Base-by-base conservation (phyloP, 2,329 filamentous ascomycete genomes). In the Grosmannia huntii region DNA sequence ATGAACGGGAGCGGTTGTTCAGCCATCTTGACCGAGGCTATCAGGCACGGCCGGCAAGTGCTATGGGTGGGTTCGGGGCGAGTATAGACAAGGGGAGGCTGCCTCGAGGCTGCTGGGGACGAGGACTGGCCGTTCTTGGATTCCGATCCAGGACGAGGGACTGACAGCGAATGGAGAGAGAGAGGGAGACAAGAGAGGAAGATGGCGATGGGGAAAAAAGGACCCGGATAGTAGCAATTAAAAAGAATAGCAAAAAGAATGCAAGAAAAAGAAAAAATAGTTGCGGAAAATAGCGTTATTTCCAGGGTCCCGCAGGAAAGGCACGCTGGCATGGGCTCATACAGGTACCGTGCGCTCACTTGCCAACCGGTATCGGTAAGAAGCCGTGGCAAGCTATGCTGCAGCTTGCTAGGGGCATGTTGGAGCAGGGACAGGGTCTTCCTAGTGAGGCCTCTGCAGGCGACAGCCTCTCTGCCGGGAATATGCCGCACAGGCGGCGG, bases 1-100 rank as follows among this genome's bases (percentile, higher is more conserved):
- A 84, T 73, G 75, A 96, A 96, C 60, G 90, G 90, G 66, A 96
- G 83, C 60, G 91, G 89, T 76, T 90, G 74, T 64, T 77, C 69
- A 63, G 83, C 78, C 84, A 87, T 87, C 66, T 68, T 78, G 75
- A 69, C 64, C 62, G 31, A 27, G 46, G 38, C n/a, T 23, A 25
- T 25, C n/a, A 38, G 52, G 23, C 23, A 14, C 46, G 14, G 14
- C 38, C 14, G 31, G 44, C 31, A 31, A 16, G 41, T 16, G 16
- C 19, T 5, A 38, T n/a, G 48, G 55, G 4, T 12, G 33, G 14
- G 12, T 48, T 25, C 19, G 53, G 27, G 27, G 11, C 14, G 23
- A 11, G 7, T 44, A n/a, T 44, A 9, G 19, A 19, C 41, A 5
- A 44, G 38, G 14, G 21, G 27, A 21, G 16, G 10, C 19, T 28